Evolutionary conservation across 768 basidiomycete species (phyloP), one percentile per base, ranked within the genome.

Genomic region (Kwoniella dendrophila): DNA sequence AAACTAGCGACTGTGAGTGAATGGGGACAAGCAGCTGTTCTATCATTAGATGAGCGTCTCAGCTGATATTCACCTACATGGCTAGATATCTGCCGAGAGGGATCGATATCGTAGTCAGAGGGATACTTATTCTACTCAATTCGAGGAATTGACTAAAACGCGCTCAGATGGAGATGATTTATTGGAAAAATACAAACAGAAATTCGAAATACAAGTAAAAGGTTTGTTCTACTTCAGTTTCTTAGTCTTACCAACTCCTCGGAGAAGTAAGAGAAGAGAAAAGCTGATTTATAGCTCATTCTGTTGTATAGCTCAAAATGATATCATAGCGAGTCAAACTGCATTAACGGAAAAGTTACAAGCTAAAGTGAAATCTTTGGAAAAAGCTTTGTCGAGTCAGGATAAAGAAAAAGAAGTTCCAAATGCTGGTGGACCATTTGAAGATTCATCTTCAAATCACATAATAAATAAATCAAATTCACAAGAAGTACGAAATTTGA

Each of bases 71-170:
- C 4, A 14, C 18, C 56, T 26, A 4, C 2, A 20, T 38, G n/a
- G 7, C 12, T 50, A 67, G 67, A 56, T 73, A 36, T 63, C 64
- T 10, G 56, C 64, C 0, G 73, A 74, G 41, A 36, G 65, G 12
- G 70, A 73, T 45, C 63, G 70, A 27, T 51, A 67, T 20, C 61
- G 68, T 18, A 44, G 63, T 1, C 76, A 78, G 57, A 30, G 74
- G 24, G 77, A 77, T 51, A 64, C 66, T 0, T 73, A 67, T 36
- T 56, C 69, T 5, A 73, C 68, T 40, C 77, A 78, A 58, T 76
- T 76, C 59, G 73, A 74, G 44, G 71, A 74, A 41, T 47, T 76
- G 51, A 68, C 69, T 2, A 70, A 66, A 47, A 45, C 61, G 1
- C 67, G 70, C 43, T 62, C 55, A 22, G 67, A 64, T 6, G 43